Evolutionary conservation across 495 filamentous ascomycete species (phyloP), one percentile per base, ranked within the genome.

Genomic region (Pseudotulostoma volvatum): DNA sequence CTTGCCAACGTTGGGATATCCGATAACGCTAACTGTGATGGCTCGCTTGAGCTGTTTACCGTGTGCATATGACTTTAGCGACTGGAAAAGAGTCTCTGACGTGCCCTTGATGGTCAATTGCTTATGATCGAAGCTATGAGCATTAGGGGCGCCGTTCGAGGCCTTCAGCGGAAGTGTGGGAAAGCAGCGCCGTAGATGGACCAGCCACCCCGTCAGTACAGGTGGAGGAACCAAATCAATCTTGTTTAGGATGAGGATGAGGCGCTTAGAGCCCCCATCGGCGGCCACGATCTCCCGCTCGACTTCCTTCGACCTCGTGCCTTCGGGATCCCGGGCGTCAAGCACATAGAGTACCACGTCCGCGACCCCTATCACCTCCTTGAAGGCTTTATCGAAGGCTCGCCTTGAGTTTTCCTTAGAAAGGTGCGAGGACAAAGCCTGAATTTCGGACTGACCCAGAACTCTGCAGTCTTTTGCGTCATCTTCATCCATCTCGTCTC

Each of bases 1-100:
- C 60, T 96, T 96, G 55, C 88, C 88, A 44, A 94, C 88, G 59
- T 96, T 96, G 43, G 88, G 88, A 61, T 94, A 94, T 31, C 88
- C 88, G 50, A 96, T 87, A 34, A 96, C 79, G 46, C 88, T 88
- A 39, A 96, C 87, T 33, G 79, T 84, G 52, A 90, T 76, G 37
- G 87, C 77, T 34, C 88, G 79, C 66, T 92, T 92, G 45, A 94
- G 65, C 47, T 86, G 76, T 58, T 79, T 80, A 41, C 71, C 68
- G 42, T 81, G 73, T n/a, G 87, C 83, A 55, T 82, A 94, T 18
- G 80, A 74, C 65, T 96, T 96, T 34, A 96, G 74, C 1, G 87
- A 79, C 37, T 76, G 81, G 67, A 96, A 79, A n/a, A 96, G 74
- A 0, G 81, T 78, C 25, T 79, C 73, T 3, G 85, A 84, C 11